Evolutionary conservation across 257 asterid species (phyloP), one percentile per base, ranked within the genome.

Genomic region (Fraxinus excelsior): DNA sequence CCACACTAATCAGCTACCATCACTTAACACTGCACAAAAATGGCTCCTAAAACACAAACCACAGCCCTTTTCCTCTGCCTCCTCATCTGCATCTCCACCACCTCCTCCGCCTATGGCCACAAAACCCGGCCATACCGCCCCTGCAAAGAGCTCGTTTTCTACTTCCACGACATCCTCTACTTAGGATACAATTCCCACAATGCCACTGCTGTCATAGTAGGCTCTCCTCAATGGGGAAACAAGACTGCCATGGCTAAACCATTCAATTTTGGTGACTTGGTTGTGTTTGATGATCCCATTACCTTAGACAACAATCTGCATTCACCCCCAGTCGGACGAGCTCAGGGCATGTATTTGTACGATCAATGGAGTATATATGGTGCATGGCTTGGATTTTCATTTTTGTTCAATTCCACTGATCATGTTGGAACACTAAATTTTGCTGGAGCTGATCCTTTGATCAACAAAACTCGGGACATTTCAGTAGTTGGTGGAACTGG

Each of bases 401-500:
- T 84, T 51, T 74, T 70, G 58, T 80, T 86, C 9, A 86, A 86
- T 32, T 77, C 87, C 1, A 86, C 84, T 1, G 71, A 80, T 7
- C 78, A 84, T 75, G 76, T 68, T 67, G 90, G 90, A 7, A 81
- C 83, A 5, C 28, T 86, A 6, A 86, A 77, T 56, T 86, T 86
- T n/a, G 80, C 79, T 11, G 90, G 90, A 2, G 86, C 90, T 6
- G 88, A 86, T 64, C 90, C 86, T 10, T 40, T 86, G 28, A 78
- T 86, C 83, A 80, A 89, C 76, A 88, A 89, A 88, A 87, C 91
- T 0, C 88, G 96, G 86, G 97, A 94, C 74, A 78, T 94, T 56
- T 90, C 96, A 58, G 95, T 94, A 1, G 74, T 94, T n/a, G 98
- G 98, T 0, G 97, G 98, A 8, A 91, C 98, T 0, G 98, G 97